A percentile compares a stretch with the other conserved stretches of the same genome.
Conservation (phyloP, 345 rosid species). For the Ricinus communis region DNA sequence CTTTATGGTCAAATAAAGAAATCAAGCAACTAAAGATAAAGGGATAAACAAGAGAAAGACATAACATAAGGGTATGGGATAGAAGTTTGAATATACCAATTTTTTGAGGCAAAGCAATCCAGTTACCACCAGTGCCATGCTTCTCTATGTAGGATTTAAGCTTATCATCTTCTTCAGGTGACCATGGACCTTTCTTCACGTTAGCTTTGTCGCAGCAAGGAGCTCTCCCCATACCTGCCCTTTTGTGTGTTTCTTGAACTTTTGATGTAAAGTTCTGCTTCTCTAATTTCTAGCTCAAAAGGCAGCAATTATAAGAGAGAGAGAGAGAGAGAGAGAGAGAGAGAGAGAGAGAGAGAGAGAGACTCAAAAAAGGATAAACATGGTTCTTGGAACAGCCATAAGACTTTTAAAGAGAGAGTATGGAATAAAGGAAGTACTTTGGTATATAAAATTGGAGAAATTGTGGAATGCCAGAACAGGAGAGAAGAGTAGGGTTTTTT, state of each 20-base stretch:
- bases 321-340: too few species aligned
- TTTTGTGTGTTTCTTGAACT: conserved; percentile 14
- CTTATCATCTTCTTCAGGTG: conserved; percentile 39
- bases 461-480: conserved; percentile 35
- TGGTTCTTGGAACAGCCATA: conserved; percentile 24
- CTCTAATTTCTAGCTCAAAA: conserved; percentile 16
- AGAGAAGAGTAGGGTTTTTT: conserved; percentile 31
- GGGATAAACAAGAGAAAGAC: too few species aligned
- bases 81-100: conserved; percentile 16
- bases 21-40: background rate
- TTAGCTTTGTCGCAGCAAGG: conserved; percentile 40
- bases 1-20: background rate
- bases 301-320: conserved; percentile 32
- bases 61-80: background rate
- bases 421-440: conserved; percentile 20
- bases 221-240: conserved; percentile 34
- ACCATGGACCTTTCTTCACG: conserved; percentile 42
- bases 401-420: conserved; percentile 17
- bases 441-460: conserved; percentile 22
- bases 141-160: conserved; percentile 34
- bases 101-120: conserved; percentile 40
- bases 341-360: too few species aligned
- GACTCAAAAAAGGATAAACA: conserved; percentile 29
- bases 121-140: conserved; percentile 40
- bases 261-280: background rate